Base-by-base conservation (phyloP, 257 asterid species). In the Linaria vulgaris region DNA sequence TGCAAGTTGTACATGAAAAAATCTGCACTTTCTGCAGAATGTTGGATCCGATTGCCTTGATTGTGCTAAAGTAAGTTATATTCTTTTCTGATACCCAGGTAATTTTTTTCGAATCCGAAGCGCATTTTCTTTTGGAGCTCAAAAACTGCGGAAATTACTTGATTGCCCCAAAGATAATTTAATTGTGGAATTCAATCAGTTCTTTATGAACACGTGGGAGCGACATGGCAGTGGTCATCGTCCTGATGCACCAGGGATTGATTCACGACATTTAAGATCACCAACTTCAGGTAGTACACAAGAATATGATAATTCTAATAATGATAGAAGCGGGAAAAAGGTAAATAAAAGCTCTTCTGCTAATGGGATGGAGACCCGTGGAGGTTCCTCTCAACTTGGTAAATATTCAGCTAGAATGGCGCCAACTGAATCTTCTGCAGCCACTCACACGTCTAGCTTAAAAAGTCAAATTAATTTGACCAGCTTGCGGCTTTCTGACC, bases 41-140 rank as follows among this genome's bases (percentile, higher is more conserved):
- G 30, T 21, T 34, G 52, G 39, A 44, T 2, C 34, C 6, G 34
- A 58, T 66, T 15, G 52, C 20, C 45, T 16, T 66, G 17, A 59
- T 49, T 24, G 17, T 64, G 30, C 43, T 65, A 56, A 54, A 44
- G 43, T 51, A 55, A 14, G n/a, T 49, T 47, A 46, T 45, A 41
- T 17, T 63, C 24, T 45, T 56, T 75, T 34, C 21, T 72, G 50
- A 69, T 68, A 62, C 60, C 38, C 88, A 91, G 98, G 96, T 61
- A 91, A 91, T 69, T 91, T 88, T 75, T 88, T 76, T 53, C 80
- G 98, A 56, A 84, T 91, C 66, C 89, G 96, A 61, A 91, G 98
- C 79, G 98, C 98, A 46, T 88, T 91, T 70, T 85, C 88, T 52
- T 91, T 88, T 73, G 98, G 98, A 63, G 98, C 98, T 69, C 86